Evolutionary conservation across 257 asterid genomes (phyloP).

Genomic region (Mentha longifolia): DNA sequence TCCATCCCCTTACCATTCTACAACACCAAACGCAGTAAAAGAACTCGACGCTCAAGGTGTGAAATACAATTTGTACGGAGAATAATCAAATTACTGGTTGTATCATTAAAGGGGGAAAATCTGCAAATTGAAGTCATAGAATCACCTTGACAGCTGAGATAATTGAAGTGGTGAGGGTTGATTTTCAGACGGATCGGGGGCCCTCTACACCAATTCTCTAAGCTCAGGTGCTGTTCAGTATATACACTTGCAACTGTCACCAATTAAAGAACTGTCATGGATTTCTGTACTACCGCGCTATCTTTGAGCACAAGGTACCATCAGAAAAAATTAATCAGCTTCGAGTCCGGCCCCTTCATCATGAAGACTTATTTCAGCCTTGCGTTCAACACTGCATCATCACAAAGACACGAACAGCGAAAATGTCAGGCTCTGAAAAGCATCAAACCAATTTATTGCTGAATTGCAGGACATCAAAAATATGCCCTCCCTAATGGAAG

Average conservation of each 20-base stretch:
- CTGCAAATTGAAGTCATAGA: neutral
- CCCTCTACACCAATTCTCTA: neutral
- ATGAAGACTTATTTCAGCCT: neutral
- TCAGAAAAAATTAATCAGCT: neutral
- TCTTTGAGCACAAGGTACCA: constrained; percentile 9
- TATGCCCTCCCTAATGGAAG: neutral
- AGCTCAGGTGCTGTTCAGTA: neutral
- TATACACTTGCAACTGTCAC: constrained; percentile 19
- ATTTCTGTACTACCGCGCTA: neutral
- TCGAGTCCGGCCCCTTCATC: neutral
- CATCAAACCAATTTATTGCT: neutral
- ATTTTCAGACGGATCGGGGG: neutral
- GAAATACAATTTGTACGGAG: neutral
- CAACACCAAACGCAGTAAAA: too few relatives aligned
- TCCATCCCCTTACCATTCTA: too few relatives aligned
- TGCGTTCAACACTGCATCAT: constrained; percentile 29
- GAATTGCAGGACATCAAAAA: neutral
- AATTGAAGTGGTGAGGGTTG: neutral
- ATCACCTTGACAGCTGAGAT: neutral
- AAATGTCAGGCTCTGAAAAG: constrained; percentile 24
- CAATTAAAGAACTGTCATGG: neutral
- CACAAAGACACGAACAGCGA: constrained; percentile 11
- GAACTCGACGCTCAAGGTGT: too few relatives aligned
- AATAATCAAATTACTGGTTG: neutral
- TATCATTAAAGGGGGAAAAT: neutral